phyloP scores from a whole-genome alignment of 345 rosid species.

The Microthlaspi erraticum region DNA sequence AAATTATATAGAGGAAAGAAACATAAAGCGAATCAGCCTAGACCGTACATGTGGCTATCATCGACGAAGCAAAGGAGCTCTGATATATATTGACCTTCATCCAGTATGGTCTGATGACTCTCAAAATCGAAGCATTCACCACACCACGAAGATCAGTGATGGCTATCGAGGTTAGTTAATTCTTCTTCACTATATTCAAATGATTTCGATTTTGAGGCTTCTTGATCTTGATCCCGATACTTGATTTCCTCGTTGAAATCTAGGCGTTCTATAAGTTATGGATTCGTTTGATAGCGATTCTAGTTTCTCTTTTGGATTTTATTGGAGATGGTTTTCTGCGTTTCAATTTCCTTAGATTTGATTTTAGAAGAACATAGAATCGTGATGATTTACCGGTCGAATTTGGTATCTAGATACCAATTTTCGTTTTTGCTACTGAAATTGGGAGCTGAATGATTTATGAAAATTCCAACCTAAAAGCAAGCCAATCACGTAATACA shows the following conservation, averaged over 20 bases:
- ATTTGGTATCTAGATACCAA: background rate
- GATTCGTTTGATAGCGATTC: background rate
- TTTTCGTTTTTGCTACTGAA: background rate
- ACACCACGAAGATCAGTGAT: constrained; percentile 29
- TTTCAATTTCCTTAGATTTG: background rate
- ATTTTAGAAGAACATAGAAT: background rate
- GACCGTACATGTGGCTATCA: constrained; percentile 38
- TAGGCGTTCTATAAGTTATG: background rate
- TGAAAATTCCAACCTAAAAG: no score
- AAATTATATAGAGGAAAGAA: background rate
- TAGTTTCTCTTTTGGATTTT: background rate
- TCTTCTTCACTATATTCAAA: background rate
- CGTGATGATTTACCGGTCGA: background rate
- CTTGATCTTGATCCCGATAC: background rate
- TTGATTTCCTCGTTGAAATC: background rate
- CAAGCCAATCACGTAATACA: no score
- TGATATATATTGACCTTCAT: constrained; percentile 2
- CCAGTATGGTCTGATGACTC: background rate
- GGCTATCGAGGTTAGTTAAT: constrained; percentile 37
- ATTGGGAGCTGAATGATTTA: background rate
- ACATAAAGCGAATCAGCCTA: background rate
- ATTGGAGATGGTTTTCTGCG: background rate
- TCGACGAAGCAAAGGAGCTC: background rate
- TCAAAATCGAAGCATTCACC: constrained; percentile 7
- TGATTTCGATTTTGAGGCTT: background rate